Base-by-base conservation (phyloP, 441 rosid species). In the Populus hybrid region DNA sequence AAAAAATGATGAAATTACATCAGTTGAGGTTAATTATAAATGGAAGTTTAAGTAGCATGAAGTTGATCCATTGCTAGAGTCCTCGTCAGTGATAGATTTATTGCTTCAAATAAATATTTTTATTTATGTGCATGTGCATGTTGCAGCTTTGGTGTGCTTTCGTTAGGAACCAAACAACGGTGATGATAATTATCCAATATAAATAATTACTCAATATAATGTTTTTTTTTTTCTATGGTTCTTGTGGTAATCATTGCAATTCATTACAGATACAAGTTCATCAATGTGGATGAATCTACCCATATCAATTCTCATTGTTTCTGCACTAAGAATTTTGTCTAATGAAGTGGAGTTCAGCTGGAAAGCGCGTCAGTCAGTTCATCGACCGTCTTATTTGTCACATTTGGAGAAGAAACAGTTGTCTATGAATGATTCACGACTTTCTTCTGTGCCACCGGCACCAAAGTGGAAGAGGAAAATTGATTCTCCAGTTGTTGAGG, bases 271-370 rank as follows among this genome's bases (percentile, higher is more conserved):
- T 90, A 90, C 98, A 16, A 97, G 99, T 81, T 87, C 91, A 59
- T 93, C 97, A 57, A 92, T 94, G 98, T 91, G 91, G 99, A 89
- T 92, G 89, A 97, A 97, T 86, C 81, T 94, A 64, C 99, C 99
- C 14, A 83, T 97, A 77, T 91, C 97, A 28, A 82, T 93, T 66
- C 89, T 92, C 59, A 36, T 87, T 70, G 90, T 88, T 64, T 82
- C 85, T 12, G 87, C 81, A 14, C 10, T 91, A 34, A 86, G 98
- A 34, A 81, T 94, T 69, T 72, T 94, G 68, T 75, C 74, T 77
- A 89, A 81, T 67, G 89, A 89, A 84, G 92, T 97, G 77, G 97
- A 97, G 74, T 87, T 97, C 85, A 86, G 85, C 73, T 89, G 98
- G 98, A 97, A 89, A 82, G 84, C 77, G 50, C 73, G 68, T 6